phyloP scores from a whole-genome alignment of 345 rosid genomes.

The Syzygium aqueum region DNA sequence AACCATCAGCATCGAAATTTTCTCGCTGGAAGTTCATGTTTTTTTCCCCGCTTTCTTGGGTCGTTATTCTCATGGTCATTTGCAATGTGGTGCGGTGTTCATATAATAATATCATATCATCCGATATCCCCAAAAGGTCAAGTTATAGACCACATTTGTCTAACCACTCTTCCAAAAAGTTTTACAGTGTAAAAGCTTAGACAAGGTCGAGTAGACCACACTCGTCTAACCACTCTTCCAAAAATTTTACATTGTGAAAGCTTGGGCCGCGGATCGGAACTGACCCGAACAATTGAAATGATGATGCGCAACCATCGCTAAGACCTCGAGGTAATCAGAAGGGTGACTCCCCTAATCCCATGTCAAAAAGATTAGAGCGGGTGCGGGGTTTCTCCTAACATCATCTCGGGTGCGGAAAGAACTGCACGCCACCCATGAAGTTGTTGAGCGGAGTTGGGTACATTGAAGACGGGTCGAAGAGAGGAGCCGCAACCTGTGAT shows the following conservation, averaged over 20 bases:
- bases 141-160: neutral
- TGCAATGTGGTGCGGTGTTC: neutral
- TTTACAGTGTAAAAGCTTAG: neutral
- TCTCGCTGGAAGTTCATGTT: neutral
- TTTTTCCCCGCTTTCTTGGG: neutral
- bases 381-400: neutral
- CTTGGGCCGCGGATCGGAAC: neutral
- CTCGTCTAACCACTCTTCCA: neutral
- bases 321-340: neutral
- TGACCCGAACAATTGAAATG: neutral
- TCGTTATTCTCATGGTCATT: neutral
- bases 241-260: neutral
- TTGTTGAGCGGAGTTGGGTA: conserved; percentile 44
- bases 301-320: neutral
- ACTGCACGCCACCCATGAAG: conserved; percentile 65
- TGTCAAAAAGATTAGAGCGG: neutral
- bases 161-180: neutral
- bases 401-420: conserved; percentile 51
- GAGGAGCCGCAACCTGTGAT: conserved; percentile 12
- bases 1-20: neutral
- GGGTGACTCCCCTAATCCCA: neutral
- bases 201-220: neutral
- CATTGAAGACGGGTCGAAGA: conserved; percentile 44
- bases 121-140: neutral
- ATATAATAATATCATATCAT: neutral